Percentiles rank a stretch among this genome's conserved stretches.
Conservation (phyloP, 352 stramenopile species). For the Phytophthora pini region DNA sequence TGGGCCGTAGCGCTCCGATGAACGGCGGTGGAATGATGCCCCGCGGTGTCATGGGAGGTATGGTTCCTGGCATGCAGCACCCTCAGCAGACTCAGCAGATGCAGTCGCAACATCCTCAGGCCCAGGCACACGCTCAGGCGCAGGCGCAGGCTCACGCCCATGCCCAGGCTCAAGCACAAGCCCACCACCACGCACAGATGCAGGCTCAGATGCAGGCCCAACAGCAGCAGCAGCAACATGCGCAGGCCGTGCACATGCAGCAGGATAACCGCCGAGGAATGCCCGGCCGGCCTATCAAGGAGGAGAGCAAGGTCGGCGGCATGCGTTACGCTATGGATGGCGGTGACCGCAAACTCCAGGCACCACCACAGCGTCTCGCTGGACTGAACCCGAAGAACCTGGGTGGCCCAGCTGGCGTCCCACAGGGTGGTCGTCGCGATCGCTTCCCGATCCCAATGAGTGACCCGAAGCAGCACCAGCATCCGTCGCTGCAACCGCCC, state of each 20-base stretch:
- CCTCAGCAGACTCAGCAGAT: slow-evolving; percentile 60
- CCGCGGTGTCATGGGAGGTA: slow-evolving; percentile 66
- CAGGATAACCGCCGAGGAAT: slow-evolving; percentile 68
- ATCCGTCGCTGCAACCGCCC: slow-evolving; percentile 72
- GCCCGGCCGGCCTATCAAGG: slow-evolving; percentile 69
- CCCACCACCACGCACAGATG: slow-evolving; percentile 67
- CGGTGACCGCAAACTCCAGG: slow-evolving; percentile 65
- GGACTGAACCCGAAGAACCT: slow-evolving; percentile 81
- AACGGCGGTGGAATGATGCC: slow-evolving; percentile 73
- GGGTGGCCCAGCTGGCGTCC: slow-evolving; percentile 51
- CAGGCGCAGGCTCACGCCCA: slow-evolving; percentile 68
- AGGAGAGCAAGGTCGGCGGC: slow-evolving; percentile 63
- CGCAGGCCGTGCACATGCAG: slow-evolving; percentile 66
- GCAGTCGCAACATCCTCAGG: slow-evolving; percentile 61
- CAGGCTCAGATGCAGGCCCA: slow-evolving; percentile 61
- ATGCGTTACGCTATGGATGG: slow-evolving; percentile 74
- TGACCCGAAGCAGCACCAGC: slow-evolving; percentile 77
- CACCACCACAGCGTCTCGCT: slow-evolving; percentile 60
- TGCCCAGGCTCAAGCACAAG: slow-evolving; percentile 66
- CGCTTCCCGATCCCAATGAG: slow-evolving; percentile 78
- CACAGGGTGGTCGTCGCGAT: slow-evolving; percentile 60
- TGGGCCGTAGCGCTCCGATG: slow-evolving; percentile 60
- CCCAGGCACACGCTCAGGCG: slow-evolving; percentile 62
- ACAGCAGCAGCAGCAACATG: slow-evolving; percentile 79
- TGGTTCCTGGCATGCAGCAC: slow-evolving; percentile 76